Evolutionary conservation across 2,329 filamentous ascomycete genomes (phyloP).

Genomic region (Fusarium sp.): DNA sequence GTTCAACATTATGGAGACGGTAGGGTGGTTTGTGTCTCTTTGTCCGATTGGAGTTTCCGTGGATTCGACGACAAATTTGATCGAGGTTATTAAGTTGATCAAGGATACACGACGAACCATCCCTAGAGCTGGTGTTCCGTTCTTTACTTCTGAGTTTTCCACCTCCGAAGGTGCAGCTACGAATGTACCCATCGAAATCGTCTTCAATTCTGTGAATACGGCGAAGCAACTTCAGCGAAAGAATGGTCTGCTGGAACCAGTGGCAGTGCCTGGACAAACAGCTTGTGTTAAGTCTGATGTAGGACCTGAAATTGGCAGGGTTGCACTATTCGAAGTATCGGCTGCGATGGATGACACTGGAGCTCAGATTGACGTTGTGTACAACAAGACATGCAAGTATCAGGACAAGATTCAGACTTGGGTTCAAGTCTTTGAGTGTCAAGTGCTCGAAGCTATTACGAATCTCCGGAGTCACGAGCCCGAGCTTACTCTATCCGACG

Average conservation of each 20-base stretch:
- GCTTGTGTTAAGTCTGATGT: constrained; percentile 61
- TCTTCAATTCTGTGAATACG: constrained; percentile 70
- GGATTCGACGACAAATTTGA: constrained; percentile 63
- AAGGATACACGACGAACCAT: constrained; percentile 67
- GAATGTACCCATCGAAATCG: constrained; percentile 69
- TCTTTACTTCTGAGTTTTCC: constrained; percentile 65
- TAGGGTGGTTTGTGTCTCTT: constrained; percentile 73
- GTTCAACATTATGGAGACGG: constrained; percentile 69
- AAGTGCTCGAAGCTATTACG: constrained; percentile 62
- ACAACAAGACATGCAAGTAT: constrained; percentile 60
- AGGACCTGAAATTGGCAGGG: constrained; percentile 62
- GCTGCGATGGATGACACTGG: constrained; percentile 61
- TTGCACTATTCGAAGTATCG: constrained; percentile 67
- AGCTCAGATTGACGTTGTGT: constrained; percentile 63
- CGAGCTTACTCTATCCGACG: constrained; percentile 66
- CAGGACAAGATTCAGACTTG: constrained; percentile 62
- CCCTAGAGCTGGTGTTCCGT: constrained; percentile 62
- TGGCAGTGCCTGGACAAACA: constrained; percentile 58
- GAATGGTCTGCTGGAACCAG: constrained; percentile 65
- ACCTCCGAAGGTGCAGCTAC: constrained; percentile 51
- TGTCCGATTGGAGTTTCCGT: constrained; percentile 65
- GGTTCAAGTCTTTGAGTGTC: constrained; percentile 64
- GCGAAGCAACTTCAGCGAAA: constrained; percentile 64
- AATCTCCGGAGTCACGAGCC: constrained; percentile 60
- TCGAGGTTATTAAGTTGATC: constrained; percentile 66